phyloP scores from a whole-genome alignment of 2,329 filamentous ascomycete species.

The Xylaria sp. region DNA sequence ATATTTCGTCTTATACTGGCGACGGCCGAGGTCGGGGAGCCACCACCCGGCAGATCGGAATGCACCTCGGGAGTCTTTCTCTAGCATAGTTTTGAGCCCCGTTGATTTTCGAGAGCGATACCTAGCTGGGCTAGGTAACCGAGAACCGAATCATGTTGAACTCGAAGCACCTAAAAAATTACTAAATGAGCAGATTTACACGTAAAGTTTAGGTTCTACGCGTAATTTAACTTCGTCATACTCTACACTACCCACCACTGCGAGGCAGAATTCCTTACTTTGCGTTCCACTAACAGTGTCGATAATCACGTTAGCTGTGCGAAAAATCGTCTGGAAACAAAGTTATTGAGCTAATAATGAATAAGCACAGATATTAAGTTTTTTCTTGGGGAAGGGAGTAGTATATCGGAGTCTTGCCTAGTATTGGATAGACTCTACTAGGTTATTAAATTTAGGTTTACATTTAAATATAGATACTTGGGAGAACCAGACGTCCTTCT shows the following conservation, averaged over 20 bases:
- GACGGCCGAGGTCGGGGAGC: slow-evolving; percentile 12
- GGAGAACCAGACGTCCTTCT: not conserved
- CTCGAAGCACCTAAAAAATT: not conserved
- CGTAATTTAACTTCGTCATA: not conserved
- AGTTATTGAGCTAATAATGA: not conserved
- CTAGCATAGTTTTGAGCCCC: not conserved
- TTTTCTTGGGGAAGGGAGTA: not conserved
- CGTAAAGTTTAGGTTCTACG: no score
- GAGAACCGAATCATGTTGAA: not conserved
- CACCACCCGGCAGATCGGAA: not conserved
- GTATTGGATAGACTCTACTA: not conserved
- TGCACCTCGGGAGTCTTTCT: not conserved
- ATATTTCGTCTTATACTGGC: not conserved
- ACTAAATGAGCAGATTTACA: not conserved
- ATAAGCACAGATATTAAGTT: no score
- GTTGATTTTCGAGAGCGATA: not conserved
- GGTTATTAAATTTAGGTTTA: slow-evolving; percentile 3
- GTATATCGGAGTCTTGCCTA: not conserved
- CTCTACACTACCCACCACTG: no score
- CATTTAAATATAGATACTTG: slow-evolving; percentile 2
- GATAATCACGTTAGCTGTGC: no score
- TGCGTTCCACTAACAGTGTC: not conserved
- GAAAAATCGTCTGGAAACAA: no score
- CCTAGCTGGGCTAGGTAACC: not conserved
- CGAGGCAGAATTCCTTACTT: not conserved